A percentile compares a stretch with the other conserved stretches of the same genome.
Conservation (phyloP, 2,329 filamentous ascomycete genomes). For the Arthrobotrys pseudoclavata region DNA sequence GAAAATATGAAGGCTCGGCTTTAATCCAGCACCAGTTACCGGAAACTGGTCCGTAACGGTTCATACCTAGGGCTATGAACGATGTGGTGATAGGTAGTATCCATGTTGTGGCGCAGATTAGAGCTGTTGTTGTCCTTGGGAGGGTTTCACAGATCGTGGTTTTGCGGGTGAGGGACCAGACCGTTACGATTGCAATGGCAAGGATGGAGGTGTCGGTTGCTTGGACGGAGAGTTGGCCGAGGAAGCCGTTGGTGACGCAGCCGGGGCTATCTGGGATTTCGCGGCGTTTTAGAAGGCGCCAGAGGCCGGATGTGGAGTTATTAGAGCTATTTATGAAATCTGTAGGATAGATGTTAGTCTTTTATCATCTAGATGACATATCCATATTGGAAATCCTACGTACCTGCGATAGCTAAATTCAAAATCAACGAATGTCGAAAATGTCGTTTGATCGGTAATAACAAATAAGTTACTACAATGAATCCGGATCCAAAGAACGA, state of each 20-base stretch:
- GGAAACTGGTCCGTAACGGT: slow-evolving; percentile 66
- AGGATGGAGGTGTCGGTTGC: slow-evolving; percentile 67
- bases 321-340: slow-evolving; percentile 68
- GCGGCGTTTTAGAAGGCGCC: slow-evolving; percentile 64
- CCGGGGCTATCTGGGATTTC: slow-evolving; percentile 64
- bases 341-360: slow-evolving; percentile 53
- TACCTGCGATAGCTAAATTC: slow-evolving; percentile 59
- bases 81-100: slow-evolving; percentile 67
- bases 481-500: slow-evolving; percentile 57
- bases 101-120: slow-evolving; percentile 67
- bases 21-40: slow-evolving; percentile 71
- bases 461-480: slow-evolving; percentile 54
- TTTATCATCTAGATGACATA: not conserved
- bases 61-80: slow-evolving; percentile 64
- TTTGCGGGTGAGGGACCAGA: slow-evolving; percentile 66
- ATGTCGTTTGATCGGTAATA: slow-evolving; percentile 58
- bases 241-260: slow-evolving; percentile 68
- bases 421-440: slow-evolving; percentile 60
- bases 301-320: slow-evolving; percentile 67
- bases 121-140: slow-evolving; percentile 52
- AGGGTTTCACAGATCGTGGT: slow-evolving; percentile 61
- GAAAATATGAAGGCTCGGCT: slow-evolving; percentile 65
- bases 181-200: slow-evolving; percentile 68
- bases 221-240: slow-evolving; percentile 69
- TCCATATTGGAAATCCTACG: not conserved